Evolutionary conservation across 148 eudicot species (phyloP).

Genomic region (Rhododendron molle): DNA sequence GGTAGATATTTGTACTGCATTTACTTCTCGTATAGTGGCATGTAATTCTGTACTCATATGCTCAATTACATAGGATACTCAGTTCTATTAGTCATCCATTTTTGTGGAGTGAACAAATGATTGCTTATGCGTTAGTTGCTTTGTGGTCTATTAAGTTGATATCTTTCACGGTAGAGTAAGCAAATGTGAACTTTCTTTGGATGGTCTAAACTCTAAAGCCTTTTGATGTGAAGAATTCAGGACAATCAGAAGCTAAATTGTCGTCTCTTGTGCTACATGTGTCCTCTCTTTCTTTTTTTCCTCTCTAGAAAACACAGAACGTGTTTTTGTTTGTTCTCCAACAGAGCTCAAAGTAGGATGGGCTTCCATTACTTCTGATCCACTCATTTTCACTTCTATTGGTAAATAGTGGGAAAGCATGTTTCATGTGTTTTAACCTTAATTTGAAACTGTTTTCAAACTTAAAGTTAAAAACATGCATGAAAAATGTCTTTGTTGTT

Average conservation of each 20-base stretch:
- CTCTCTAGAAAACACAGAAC: background rate
- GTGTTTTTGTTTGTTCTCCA: background rate
- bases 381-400: background rate
- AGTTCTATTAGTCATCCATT: background rate
- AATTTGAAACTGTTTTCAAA: background rate
- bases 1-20: slow-evolving; percentile 33
- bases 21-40: background rate
- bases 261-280: background rate
- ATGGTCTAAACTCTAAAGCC: background rate
- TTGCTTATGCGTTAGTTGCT: background rate
- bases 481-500: background rate
- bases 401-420: background rate
- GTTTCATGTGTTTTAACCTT: background rate
- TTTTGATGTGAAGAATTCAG: background rate
- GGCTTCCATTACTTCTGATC: background rate
- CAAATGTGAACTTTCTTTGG: background rate
- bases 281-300: background rate
- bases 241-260: background rate
- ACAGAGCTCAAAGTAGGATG: background rate
- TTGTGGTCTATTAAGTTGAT: background rate
- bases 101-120: background rate
- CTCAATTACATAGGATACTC: background rate
- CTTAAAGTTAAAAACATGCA: background rate
- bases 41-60: background rate
- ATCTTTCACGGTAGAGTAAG: background rate